phyloP scores from a whole-genome alignment of 441 rosid species.

The Breynia disticha region DNA sequence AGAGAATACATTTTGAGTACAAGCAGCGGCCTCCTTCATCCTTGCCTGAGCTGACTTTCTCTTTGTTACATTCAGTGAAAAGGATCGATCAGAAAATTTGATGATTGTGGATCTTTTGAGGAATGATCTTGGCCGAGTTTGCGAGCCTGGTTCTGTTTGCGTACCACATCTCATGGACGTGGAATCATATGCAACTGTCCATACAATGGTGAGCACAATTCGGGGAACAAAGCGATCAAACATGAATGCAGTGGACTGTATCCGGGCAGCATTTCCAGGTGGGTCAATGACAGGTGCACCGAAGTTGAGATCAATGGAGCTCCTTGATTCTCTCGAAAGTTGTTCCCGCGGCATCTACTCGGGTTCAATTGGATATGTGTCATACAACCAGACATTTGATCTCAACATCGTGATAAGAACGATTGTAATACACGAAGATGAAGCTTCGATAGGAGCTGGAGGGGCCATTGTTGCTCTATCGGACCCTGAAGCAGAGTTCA shows the following conservation, averaged over 20 bases:
- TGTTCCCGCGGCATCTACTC: conserved; percentile 87
- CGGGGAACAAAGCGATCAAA: conserved; percentile 55
- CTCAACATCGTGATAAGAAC: conserved; percentile 91
- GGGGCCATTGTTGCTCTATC: conserved; percentile 85
- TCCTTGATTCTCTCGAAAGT: conserved; percentile 73
- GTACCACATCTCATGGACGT: conserved; percentile 93
- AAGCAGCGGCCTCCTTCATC: neutral
- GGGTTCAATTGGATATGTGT: conserved; percentile 81
- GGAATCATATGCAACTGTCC: conserved; percentile 93
- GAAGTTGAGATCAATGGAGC: conserved; percentile 81
- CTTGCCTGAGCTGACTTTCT: conserved; percentile 4
- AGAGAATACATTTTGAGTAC: no score
- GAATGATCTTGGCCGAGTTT: conserved; percentile 90
- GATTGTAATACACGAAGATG: conserved; percentile 60
- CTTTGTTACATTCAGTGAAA: conserved; percentile 48
- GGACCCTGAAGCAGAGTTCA: conserved; percentile 71
- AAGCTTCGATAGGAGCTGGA: conserved; percentile 93
- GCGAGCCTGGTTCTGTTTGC: conserved; percentile 80
- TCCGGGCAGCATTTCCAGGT: conserved; percentile 89
- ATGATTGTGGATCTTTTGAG: conserved; percentile 97
- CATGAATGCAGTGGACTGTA: conserved; percentile 57
- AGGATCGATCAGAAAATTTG: conserved; percentile 93
- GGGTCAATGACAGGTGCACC: conserved; percentile 99
- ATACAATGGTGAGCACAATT: conserved; percentile 94
- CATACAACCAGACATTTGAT: conserved; percentile 78